These are phyloP conservation scores for Xylaria sp. DNA, from an alignment of 2,329 filamentous ascomycete species.

Conservation along the genomic window DNA sequence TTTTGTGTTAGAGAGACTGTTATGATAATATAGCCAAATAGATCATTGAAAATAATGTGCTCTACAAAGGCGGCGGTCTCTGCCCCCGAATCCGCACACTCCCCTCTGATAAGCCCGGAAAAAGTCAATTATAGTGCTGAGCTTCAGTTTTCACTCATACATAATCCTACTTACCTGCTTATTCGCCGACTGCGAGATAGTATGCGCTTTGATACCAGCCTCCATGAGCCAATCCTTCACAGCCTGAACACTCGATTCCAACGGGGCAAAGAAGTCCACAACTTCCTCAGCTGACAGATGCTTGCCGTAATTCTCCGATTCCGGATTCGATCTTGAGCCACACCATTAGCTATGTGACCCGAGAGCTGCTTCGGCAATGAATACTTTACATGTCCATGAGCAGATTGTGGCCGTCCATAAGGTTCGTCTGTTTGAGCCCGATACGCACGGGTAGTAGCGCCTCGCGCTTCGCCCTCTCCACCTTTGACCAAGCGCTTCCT, in stretches of 20 bases:
- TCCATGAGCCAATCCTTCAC: slow-evolving; percentile 54
- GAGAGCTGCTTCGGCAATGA: background rate
- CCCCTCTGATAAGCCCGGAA: background rate
- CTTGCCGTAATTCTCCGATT: slow-evolving; percentile 54
- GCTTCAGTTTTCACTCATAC: background rate
- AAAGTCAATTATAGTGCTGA: background rate
- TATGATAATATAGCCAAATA: background rate
- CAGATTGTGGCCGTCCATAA: slow-evolving; percentile 43
- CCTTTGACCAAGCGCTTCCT: slow-evolving; percentile 41
- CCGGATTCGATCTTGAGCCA: slow-evolving; percentile 49
- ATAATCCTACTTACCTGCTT: slow-evolving; percentile 39
- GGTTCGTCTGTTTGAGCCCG: slow-evolving; percentile 45
- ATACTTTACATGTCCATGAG: slow-evolving; percentile 46
- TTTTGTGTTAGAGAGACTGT: background rate
- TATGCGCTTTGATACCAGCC: slow-evolving; percentile 47
- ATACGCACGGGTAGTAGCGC: slow-evolving; percentile 45
- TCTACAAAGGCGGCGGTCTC: background rate
- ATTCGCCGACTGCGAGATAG: slow-evolving; percentile 50
- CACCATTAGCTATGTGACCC: slow-evolving; percentile 16
- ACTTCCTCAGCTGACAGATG: slow-evolving; percentile 54
- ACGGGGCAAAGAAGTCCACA: slow-evolving; percentile 54
- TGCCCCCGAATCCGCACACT: background rate
- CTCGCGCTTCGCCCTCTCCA: slow-evolving; percentile 40
- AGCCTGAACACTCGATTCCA: slow-evolving; percentile 48
- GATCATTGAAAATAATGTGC: background rate